Base-by-base conservation (phyloP, 345 rosid species). In the Brassica nigra region DNA sequence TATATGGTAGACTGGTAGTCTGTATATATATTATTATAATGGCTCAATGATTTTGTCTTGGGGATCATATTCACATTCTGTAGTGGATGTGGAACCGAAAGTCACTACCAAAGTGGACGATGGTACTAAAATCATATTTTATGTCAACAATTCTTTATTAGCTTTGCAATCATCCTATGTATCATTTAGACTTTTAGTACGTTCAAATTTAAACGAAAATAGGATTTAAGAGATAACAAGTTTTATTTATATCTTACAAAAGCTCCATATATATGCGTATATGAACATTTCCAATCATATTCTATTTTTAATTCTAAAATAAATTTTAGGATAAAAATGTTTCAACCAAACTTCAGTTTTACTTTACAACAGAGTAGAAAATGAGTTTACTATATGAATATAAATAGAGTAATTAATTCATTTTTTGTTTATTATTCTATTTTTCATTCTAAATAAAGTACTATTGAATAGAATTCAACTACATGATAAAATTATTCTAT, bases 41-140 rank as follows among this genome's bases (percentile, higher is more conserved):
- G 55, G 39, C 42, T 39, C 44, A 62, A 62, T 62, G 58, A 73
- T 73, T 73, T 16, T 73, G 68, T 73, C 42, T 73, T 73, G 16
- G 28, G 29, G 29, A 73, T 62, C 68, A 73, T 61, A 61, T 39
- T 72, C 58, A 39, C 68, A 61, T 61, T 39, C 58, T 39, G 20
- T 71, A 58, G 37, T 72, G 69, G 77, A 73, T 44, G 20, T 62
- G 47, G 62, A 73, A 57, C 75, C 33, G 14, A 29, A 44, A 12
- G 29, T 10, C 76, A 73, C 76, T 62, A 73, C 44, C 59, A 73
- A 73, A 73, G 69, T 73, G 47, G 62, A 29, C 31, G 31, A 73
- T 29, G 30, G 10, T 62, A 62, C 61, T 10, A 16, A 15, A 73
- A 62, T 44, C 44, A 62, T 73, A 44, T 62, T 42, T 61, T 62